These are phyloP conservation scores for Penicillium diatomitis DNA, from an alignment of 495 filamentous ascomycete species.

Conservation along the genomic window DNA sequence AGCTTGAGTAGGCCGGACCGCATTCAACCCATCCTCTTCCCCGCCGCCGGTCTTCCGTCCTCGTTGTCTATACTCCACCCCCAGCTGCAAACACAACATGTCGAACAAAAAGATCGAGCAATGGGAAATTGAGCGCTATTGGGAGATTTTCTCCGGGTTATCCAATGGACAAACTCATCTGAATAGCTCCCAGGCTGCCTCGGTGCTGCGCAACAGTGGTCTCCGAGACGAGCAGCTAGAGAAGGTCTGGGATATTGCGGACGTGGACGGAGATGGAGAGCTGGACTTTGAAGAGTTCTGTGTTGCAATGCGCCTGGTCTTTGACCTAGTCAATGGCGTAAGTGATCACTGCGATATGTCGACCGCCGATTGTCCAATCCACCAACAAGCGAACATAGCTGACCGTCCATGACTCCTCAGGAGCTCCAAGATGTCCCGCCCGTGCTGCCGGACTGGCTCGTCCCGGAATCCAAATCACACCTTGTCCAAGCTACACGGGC, in stretches of 20 bases:
- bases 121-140: conserved; percentile 94
- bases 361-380: too few relatives aligned
- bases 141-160: conserved; percentile 93
- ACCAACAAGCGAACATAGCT: too few relatives aligned
- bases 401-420: conserved; percentile 29
- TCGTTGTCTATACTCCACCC: conserved; percentile 5
- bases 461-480: conserved; percentile 93
- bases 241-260: conserved; percentile 92
- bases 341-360: conserved; percentile 11
- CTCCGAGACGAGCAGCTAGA: conserved; percentile 92
- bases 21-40: conserved; percentile 4
- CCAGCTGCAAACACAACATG: conserved; percentile 37
- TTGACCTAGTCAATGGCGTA: conserved; percentile 93
- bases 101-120: conserved; percentile 79
- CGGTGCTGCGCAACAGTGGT: conserved; percentile 90
- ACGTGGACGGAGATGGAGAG: conserved; percentile 93
- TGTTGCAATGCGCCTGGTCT: conserved; percentile 95
- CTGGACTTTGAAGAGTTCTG: conserved; percentile 99
- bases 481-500: conserved; percentile 85
- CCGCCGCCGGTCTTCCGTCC: conserved; percentile 6
- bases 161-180: conserved; percentile 71
- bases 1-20: neutral
- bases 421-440: conserved; percentile 80
- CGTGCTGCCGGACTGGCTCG: conserved; percentile 85
- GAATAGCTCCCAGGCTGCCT: conserved; percentile 83